Evolutionary conservation across 2,329 filamentous ascomycete genomes (phyloP), one percentile per base, ranked within the genome.

Genomic region (Bimuria novae-zelandiae): DNA sequence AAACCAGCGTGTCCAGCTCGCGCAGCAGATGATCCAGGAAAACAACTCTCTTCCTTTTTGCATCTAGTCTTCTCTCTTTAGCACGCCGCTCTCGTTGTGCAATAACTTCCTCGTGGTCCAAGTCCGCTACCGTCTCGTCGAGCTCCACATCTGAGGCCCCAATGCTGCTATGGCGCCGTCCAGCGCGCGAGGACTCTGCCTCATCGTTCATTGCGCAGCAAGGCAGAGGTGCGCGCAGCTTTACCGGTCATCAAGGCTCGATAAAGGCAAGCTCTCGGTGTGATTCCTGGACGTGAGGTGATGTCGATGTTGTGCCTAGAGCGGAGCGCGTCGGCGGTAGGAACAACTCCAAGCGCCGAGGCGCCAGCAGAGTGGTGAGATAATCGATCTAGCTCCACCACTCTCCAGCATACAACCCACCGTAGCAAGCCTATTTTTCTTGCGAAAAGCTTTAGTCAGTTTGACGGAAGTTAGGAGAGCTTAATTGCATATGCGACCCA

Each of bases 1-100:
- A 87, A 51, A 85, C 79, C 42, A 85, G 64, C 60, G 83, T 78
- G 62, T 87, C 84, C 37, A 87, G 70, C 61, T 81, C 79, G 51
- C 80, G 77, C 55, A 86, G 75, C 44, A 86, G 67, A 49, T 82
- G 78, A 60, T 84, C 80, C 35, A 87, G 77, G 55, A 71, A 69
- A 16, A 59, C 61, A 14, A 74, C 63, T 39, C 72, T 56, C 63
- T 73, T 73, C 41, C 67, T 60, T 54, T 71, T 73, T 29, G 69
- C 70, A 57, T 72, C 69, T 22, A 70, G 11, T 21, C 66, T 55
- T 42, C 68, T 49, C 52, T 71, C 67, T 35, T 64, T 67, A 12
- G 49, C 58, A 33, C 59, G 61, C 33, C 60, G 44, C 29, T 55
- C 32, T 2, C 33, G 32, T 29, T 47, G 59, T 19, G 61, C 60